Percentiles rank a stretch among this genome's conserved stretches.
Conservation (phyloP, 768 basidiomycete species). For the Boletellus ananas region DNA sequence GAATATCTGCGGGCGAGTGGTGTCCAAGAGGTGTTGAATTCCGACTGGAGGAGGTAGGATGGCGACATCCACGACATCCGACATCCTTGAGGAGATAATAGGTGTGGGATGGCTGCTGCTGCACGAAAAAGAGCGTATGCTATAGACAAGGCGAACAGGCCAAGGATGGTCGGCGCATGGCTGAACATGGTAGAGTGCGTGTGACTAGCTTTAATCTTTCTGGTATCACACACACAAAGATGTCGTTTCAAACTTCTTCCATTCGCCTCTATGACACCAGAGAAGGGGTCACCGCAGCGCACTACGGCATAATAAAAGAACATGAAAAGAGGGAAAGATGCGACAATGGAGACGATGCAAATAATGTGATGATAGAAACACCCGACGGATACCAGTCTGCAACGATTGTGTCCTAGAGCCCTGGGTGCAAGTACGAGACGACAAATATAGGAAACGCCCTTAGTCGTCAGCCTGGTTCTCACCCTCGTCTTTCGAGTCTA, state of each 20-base stretch:
- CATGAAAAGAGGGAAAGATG: conserved; percentile 29
- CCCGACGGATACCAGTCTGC: conserved; percentile 9
- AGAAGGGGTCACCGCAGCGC: conserved; percentile 31
- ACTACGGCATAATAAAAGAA: conserved; percentile 36
- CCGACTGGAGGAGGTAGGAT: conserved; percentile 71
- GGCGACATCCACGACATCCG: conserved; percentile 97
- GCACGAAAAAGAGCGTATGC: conserved; percentile 41
- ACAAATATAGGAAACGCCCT: conserved; percentile 19
- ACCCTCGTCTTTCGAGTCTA: conserved; percentile 66
- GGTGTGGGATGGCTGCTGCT: conserved; percentile 40
- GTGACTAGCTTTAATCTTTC: neutral
- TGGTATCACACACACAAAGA: neutral
- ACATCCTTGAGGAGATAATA: conserved; percentile 85
- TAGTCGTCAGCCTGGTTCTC: conserved; percentile 68
- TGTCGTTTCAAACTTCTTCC: conserved; percentile 29
- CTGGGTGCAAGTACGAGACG: conserved; percentile 16
- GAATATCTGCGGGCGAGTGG: conserved; percentile 71
- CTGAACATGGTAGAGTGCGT: conserved; percentile 9
- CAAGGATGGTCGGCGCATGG: conserved; percentile 10
- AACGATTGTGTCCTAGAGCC: conserved; percentile 10
- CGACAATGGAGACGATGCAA: conserved; percentile 31
- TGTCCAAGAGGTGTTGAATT: conserved; percentile 67
- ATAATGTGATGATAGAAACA: conserved; percentile 27
- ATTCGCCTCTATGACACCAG: conserved; percentile 31
- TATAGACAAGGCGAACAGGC: conserved; percentile 37